These are phyloP conservation scores for Monascus purpureus DNA, from an alignment of 495 filamentous ascomycete genomes.

Conservation along the genomic window DNA sequence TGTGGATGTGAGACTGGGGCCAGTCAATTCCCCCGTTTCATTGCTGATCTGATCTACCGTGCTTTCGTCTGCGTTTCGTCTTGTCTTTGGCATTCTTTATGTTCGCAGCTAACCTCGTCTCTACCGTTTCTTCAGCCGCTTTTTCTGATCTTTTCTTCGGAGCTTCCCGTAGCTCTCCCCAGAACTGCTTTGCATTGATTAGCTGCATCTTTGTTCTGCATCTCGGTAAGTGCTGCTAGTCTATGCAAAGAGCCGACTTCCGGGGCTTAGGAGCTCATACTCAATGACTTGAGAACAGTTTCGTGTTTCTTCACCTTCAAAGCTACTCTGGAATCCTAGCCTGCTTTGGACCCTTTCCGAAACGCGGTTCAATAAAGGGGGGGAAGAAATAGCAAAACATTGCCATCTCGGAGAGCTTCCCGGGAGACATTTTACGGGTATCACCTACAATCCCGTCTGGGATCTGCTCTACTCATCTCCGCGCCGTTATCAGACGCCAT, in stretches of 20 bases:
- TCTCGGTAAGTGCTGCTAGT: conserved; percentile 1
- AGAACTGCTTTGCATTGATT: background rate
- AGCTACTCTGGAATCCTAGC: background rate
- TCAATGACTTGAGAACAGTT: background rate
- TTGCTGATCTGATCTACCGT: too few species aligned
- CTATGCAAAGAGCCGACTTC: background rate
- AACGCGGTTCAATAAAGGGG: background rate
- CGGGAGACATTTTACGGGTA: background rate
- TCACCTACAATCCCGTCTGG: background rate
- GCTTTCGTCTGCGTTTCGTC: background rate
- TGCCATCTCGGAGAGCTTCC: background rate
- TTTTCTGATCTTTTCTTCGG: background rate
- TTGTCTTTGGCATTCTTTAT: background rate
- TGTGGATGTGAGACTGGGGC: too few species aligned
- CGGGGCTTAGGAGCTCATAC: background rate
- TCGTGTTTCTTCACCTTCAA: background rate
- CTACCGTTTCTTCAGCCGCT: too few species aligned
- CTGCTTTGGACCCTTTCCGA: background rate
- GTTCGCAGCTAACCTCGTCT: background rate
- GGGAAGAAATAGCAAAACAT: background rate
- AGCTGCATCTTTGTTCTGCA: conserved; percentile 1
- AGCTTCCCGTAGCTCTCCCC: too few species aligned
- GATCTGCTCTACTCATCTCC: background rate
- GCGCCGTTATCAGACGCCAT: background rate
- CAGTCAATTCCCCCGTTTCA: too few species aligned